Base-by-base conservation (phyloP, 2,329 filamentous ascomycete species). In the Pseudomassariella vexata region DNA sequence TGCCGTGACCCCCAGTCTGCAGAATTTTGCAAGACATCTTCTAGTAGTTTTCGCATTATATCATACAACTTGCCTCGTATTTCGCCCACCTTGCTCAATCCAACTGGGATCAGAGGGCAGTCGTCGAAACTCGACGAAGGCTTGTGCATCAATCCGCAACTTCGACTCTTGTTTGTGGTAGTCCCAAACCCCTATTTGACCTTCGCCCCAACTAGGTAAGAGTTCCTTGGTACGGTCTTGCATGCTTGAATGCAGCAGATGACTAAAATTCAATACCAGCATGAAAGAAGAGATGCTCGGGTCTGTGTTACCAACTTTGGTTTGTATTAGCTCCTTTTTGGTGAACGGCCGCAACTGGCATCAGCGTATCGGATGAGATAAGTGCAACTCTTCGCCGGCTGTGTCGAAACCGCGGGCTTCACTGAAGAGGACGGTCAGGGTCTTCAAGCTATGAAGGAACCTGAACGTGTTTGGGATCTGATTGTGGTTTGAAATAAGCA, bases 81-180 rank as follows among this genome's bases (percentile, higher is more conserved):
- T 34, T 11, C 18, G n/a, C 22, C 25, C 34, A 8, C 32, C 38
- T 14, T 27, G 35, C 10, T 32, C 35, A 21, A 37, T 24, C 25
- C 36, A 44, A n/a, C 23, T 20, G 10, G 35, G 24, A 3, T 32
- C 36, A 5, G 17, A 22, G n/a, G 33, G 23, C 28, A 29, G 34
- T 19, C 29, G 23, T 3, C 29, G 25, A 24, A 18, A 44, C 23
- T 42, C 30, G 2, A 33, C 26, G 16, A 40, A 24, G 9, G 33
- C 24, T 15, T 34, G 20, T 5, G 31, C 12, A 14, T 29, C 25
- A 7, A 37, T 19, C 8, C 23, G 9, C 15, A 42, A 14, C 9
- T 34, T 29, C 19, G 34, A 17, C 9, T 11, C 12, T 14, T 31
- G 23, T 27, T 15, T 37, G 9, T 29, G 30, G 21, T 16, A 26